A percentile compares a stretch with the other conserved stretches of the same genome.
Evolutionary conservation across 192 early-diverging fungal genomes (phyloP).

Genomic region (Coemansia sp.): DNA sequence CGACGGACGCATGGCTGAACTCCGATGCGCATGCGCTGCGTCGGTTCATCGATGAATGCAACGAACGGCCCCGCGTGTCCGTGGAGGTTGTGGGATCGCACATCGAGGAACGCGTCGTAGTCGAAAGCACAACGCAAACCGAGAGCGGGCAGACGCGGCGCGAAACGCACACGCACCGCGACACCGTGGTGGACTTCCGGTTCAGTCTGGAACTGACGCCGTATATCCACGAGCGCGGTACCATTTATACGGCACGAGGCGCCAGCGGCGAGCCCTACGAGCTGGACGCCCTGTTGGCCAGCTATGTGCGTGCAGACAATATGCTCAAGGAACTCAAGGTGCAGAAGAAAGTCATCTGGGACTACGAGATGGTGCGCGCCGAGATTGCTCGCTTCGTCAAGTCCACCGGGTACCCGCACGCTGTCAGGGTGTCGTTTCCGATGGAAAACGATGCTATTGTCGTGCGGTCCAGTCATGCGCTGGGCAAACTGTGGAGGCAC

Average conservation of each 20-base stretch:
- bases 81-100: conserved; percentile 42
- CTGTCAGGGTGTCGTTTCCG: conserved; percentile 31
- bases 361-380: conserved; percentile 39
- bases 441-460: conserved; percentile 40
- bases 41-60: conserved; percentile 41
- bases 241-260: conserved; percentile 31
- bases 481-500: conserved; percentile 35
- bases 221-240: conserved; percentile 42
- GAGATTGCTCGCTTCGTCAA: conserved; percentile 23
- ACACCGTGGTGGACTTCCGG: conserved; percentile 41
- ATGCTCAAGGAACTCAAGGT: conserved; percentile 42
- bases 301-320: conserved; percentile 36
- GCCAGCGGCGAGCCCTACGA: conserved; percentile 35
- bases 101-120: conserved; percentile 10
- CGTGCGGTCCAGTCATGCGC: conserved; percentile 23
- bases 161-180: conserved; percentile 14
- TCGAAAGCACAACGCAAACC: conserved; percentile 8
- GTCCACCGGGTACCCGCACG: conserved; percentile 44
- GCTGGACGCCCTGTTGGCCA: conserved; percentile 20
- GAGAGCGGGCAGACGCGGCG: conserved; percentile 16
- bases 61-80: conserved; percentile 42
- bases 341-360: conserved; percentile 52
- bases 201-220: conserved; percentile 48
- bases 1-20: conserved; percentile 48
- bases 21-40: conserved; percentile 25